Conservation (phyloP, 2,329 filamentous ascomycete species). For the Colletotrichum ledebouriae region DNA sequence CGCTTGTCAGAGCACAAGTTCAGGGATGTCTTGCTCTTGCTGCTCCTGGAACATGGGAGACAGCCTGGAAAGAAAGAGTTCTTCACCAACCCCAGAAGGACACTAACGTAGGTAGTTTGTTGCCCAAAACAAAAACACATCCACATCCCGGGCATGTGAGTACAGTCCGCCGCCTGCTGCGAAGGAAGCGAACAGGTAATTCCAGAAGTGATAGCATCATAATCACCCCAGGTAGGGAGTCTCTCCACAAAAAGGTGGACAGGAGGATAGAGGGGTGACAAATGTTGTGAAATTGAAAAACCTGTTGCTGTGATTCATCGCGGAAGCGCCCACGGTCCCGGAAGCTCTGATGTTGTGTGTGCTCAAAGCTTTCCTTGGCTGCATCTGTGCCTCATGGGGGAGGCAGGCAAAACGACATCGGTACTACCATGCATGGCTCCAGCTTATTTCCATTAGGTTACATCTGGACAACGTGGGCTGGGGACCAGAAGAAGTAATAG, state of each 20-base stretch:
- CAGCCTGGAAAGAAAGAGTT: slow-evolving; percentile 19
- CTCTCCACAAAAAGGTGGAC: slow-evolving; percentile 23
- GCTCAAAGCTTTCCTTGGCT: slow-evolving; percentile 31
- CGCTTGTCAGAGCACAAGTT: slow-evolving; percentile 20
- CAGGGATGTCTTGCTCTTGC: slow-evolving; percentile 17
- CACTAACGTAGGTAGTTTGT: slow-evolving; percentile 2
- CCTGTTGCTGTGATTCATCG: slow-evolving; percentile 26
- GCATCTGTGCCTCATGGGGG: slow-evolving; percentile 31
- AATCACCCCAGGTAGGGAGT: slow-evolving; percentile 12
- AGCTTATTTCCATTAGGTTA: slow-evolving; percentile 23
- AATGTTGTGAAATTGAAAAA: slow-evolving; percentile 26
- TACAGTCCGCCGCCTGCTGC: neutral
- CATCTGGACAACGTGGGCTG: slow-evolving; percentile 31
- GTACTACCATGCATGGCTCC: slow-evolving; percentile 16
- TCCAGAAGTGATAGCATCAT: slow-evolving; percentile 23
- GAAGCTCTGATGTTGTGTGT: slow-evolving; percentile 30
- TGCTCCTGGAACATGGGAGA: slow-evolving; percentile 6
- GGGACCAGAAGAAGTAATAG: slow-evolving; percentile 2
- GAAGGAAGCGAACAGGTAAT: slow-evolving; percentile 3
- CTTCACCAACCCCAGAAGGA: slow-evolving; percentile 12
- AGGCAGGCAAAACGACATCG: slow-evolving; percentile 4
- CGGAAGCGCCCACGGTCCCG: slow-evolving; percentile 23
- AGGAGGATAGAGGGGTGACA: slow-evolving; percentile 12
- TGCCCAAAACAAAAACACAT: slow-evolving; percentile 30
- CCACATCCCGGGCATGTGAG: slow-evolving; percentile 22